These are phyloP conservation scores for Capsaspora owczarzaki DNA, from an alignment of 78 protist species.

Conservation along the genomic window DNA sequence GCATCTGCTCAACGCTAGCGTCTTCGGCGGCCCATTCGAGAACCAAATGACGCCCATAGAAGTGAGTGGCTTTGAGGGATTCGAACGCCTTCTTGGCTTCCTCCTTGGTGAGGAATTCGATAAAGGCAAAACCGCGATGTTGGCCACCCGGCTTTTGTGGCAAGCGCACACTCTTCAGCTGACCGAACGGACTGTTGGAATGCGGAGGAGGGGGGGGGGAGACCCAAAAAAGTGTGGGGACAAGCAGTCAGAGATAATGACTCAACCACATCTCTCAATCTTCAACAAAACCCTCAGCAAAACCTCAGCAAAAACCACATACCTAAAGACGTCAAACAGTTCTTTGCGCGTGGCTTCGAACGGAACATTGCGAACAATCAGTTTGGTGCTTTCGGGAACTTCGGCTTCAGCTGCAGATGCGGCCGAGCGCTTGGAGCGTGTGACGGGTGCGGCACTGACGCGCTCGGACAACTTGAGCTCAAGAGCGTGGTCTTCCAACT, in stretches of 20 bases:
- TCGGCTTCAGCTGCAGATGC: not conserved
- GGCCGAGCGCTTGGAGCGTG: not conserved
- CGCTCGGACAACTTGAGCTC: slow-evolving; percentile 33
- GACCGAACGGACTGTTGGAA: slow-evolving; percentile 34
- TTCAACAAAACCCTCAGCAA: not conserved
- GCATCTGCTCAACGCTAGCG: slow-evolving; percentile 26
- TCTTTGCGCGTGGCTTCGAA: slow-evolving; percentile 90
- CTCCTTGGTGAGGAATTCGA: slow-evolving; percentile 76
- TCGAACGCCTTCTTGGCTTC: slow-evolving; percentile 86
- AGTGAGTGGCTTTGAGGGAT: slow-evolving; percentile 73
- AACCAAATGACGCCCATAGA: slow-evolving; percentile 85
- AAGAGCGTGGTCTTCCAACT: slow-evolving; percentile 58
- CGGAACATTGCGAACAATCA: slow-evolving; percentile 86
- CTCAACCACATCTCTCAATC: not conserved
- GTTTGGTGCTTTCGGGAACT: slow-evolving; percentile 34
- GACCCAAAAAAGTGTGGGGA: not conserved
- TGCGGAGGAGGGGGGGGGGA: not conserved
- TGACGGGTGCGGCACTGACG: not conserved
- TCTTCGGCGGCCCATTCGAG: slow-evolving; percentile 65
- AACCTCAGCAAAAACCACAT: not conserved
- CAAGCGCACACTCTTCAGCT: slow-evolving; percentile 70
- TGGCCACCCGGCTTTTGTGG: slow-evolving; percentile 74
- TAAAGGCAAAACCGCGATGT: slow-evolving; percentile 95
- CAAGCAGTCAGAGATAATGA: not conserved
- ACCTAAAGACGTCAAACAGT: slow-evolving; percentile 62